Percentiles rank a stretch among this genome's conserved stretches.
These are phyloP conservation scores for Acanthamoeba triangularis DNA, from an alignment of 208 protist genomes.

Conservation along the genomic window DNA sequence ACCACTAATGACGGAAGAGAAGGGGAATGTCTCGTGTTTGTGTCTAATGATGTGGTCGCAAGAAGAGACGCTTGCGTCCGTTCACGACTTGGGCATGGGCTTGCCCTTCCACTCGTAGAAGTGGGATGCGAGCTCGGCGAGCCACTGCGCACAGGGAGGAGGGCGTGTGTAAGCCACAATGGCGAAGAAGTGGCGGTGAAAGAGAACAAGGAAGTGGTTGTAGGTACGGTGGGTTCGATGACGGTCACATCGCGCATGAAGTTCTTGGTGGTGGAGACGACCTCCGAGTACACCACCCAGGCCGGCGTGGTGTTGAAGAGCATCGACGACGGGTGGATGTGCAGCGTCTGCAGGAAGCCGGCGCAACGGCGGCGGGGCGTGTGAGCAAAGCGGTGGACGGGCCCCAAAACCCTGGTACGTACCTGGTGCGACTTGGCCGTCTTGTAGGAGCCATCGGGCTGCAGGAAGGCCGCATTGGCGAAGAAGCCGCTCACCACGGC, in stretches of 20 bases:
- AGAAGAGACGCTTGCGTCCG: no score
- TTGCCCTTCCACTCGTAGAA: constrained; percentile 87
- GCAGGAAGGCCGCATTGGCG: constrained; percentile 84
- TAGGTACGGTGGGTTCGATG: constrained; percentile 85
- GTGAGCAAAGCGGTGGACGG: no score
- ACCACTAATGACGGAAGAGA: no score
- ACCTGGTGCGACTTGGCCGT: constrained; percentile 98
- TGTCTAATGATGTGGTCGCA: no score
- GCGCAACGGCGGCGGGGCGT: not conserved
- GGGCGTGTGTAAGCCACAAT: no score
- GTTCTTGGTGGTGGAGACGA: constrained; percentile 95
- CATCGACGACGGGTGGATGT: constrained; percentile 90
- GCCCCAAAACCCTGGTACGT: not conserved
- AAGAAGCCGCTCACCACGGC: constrained; percentile 91
- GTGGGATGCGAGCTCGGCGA: constrained; percentile 90
- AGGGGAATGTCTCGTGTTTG: no score
- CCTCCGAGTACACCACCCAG: constrained; percentile 94
- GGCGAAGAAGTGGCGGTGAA: not conserved
- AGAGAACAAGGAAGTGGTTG: not conserved
- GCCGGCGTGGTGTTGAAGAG: constrained; percentile 85
- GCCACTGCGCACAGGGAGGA: constrained; percentile 78
- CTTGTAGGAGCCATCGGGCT: constrained; percentile 90
- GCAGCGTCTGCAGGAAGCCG: constrained; percentile 6
- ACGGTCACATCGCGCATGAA: constrained; percentile 93
- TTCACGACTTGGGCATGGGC: constrained; percentile 46